Evolutionary conservation across 1,139 yeast species (phyloP).

Genomic region (Wickerhamiella infanticola): DNA sequence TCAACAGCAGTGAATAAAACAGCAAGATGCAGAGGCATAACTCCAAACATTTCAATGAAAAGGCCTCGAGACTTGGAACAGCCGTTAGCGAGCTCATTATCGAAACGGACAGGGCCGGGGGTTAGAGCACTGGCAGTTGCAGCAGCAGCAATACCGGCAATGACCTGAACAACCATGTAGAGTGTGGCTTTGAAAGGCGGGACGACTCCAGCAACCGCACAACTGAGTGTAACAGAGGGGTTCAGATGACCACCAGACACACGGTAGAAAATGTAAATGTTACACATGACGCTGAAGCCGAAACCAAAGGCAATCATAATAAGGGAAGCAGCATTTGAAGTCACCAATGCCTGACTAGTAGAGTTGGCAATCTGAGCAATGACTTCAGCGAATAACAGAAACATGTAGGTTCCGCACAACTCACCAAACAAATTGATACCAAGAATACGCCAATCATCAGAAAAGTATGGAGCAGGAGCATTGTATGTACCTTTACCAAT

Average conservation of each 20-base stretch:
- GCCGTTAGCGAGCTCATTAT: constrained; percentile 61
- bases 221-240: constrained; percentile 72
- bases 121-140: constrained; percentile 82
- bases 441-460: not conserved
- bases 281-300: constrained; percentile 72
- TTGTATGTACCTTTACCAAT: not conserved
- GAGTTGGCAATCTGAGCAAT: constrained; percentile 43
- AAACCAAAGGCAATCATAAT: constrained; percentile 78
- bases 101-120: constrained; percentile 62
- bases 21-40: constrained; percentile 55
- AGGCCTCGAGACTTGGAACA: constrained; percentile 61
- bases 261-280: constrained; percentile 59
- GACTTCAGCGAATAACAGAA: constrained; percentile 66
- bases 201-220: constrained; percentile 55
- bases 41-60: constrained; percentile 72
- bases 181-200: constrained; percentile 57
- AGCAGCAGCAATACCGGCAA: constrained; percentile 88
- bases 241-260: constrained; percentile 83
- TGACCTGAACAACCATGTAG: constrained; percentile 51
- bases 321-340: constrained; percentile 51
- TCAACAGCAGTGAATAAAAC: constrained; percentile 78
- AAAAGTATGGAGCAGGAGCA: not conserved
- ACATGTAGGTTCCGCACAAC: constrained; percentile 74
- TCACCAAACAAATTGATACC: constrained; percentile 24
- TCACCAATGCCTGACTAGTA: constrained; percentile 15